Evolutionary conservation across 2,329 filamentous ascomycete genomes (phyloP).

Genomic region (Nannizziopsis arthrosporioides): DNA sequence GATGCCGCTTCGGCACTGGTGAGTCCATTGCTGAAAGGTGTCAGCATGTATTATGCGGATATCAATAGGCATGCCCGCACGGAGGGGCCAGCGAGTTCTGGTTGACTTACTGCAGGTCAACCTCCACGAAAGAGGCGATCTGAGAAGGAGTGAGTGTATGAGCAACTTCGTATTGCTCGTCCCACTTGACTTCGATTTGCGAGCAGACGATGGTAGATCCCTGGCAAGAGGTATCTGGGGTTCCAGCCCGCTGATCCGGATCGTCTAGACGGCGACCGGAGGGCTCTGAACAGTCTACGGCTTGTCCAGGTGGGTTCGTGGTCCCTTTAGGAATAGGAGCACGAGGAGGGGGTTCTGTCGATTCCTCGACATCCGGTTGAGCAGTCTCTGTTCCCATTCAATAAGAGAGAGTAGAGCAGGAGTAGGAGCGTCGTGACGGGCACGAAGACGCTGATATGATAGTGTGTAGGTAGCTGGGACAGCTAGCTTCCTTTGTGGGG

Average conservation of each 20-base stretch:
- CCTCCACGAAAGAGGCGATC: slow-evolving; percentile 18
- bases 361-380: slow-evolving; percentile 32
- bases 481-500: slow-evolving; percentile 3
- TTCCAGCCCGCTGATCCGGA: slow-evolving; percentile 15
- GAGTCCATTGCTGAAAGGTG: slow-evolving; percentile 45
- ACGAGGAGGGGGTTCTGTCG: slow-evolving; percentile 32
- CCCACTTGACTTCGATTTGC: slow-evolving; percentile 9
- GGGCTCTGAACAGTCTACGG: slow-evolving; percentile 16
- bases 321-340: slow-evolving; percentile 21
- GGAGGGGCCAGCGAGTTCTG: no score
- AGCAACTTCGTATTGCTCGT: slow-evolving; percentile 17
- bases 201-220: slow-evolving; percentile 9
- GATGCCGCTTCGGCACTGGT: slow-evolving; percentile 49
- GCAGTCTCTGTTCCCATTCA: slow-evolving; percentile 33
- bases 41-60: not conserved
- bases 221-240: slow-evolving; percentile 1
- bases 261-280: slow-evolving; percentile 8
- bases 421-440: slow-evolving; percentile 8
- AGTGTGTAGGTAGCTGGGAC: not conserved
- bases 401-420: slow-evolving; percentile 15
- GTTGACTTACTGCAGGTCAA: slow-evolving; percentile 18
- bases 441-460: not conserved
- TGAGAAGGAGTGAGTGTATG: slow-evolving; percentile 19
- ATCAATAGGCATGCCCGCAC: no score
- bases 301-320: slow-evolving; percentile 15